phyloP scores from a whole-genome alignment of 164 flowering plant species.

The Vitis rupestris region DNA sequence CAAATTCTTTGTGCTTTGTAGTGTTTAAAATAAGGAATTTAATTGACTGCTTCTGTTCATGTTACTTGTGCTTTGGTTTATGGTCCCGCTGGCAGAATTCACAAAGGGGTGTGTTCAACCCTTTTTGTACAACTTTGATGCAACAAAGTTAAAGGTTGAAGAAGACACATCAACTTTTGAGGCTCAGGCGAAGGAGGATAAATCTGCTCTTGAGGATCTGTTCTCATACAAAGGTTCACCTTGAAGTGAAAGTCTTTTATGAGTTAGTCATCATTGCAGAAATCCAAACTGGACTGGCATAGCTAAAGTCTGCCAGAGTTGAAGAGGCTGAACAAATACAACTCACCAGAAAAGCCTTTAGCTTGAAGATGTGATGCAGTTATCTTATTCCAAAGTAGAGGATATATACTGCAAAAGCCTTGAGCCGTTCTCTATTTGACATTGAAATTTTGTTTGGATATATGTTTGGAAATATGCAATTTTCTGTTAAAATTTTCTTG shows the following conservation, averaged over 20 bases:
- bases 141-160: no score
- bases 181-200: constrained; percentile 52
- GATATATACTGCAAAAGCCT: constrained; percentile 43
- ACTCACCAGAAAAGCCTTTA: constrained; percentile 67
- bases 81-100: no score
- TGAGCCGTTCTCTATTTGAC: no score
- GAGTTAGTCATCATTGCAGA: constrained; percentile 32
- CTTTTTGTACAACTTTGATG: no score
- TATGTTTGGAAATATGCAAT: no score
- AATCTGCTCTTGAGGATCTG: constrained; percentile 39
- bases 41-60: no score
- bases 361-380: constrained; percentile 68
- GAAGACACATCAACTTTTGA: constrained; percentile 54
- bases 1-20: no score
- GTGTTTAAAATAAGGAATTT: no score
- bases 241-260: constrained; percentile 54
- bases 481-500: no score
- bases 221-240: constrained; percentile 48
- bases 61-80: no score
- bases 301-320: constrained; percentile 31
- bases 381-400: constrained; percentile 64
- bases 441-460: no score
- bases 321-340: constrained; percentile 51
- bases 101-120: no score
- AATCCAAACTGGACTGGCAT: constrained; percentile 48